A percentile compares a stretch with the other conserved stretches of the same genome.
Evolutionary conservation across 1,139 yeast genomes (phyloP).

Genomic region (Saccharomycopsis phalli): DNA sequence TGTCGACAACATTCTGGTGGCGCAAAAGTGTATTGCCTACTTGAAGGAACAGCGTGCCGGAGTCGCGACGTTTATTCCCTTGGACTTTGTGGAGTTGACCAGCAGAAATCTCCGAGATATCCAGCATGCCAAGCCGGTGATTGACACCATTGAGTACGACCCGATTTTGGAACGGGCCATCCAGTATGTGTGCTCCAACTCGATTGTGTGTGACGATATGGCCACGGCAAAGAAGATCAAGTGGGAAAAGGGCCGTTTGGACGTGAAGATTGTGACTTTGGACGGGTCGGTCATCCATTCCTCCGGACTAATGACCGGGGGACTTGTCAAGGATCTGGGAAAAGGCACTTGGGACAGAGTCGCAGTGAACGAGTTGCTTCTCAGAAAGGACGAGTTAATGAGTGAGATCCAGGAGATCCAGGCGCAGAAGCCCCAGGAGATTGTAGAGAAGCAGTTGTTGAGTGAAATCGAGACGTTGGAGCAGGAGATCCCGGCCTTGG

Average conservation of each 20-base stretch:
- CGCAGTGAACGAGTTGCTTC: conserved; percentile 50
- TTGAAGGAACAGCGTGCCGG: conserved; percentile 84
- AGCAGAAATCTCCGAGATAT: conserved; percentile 48
- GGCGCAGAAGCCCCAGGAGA: conserved; percentile 43
- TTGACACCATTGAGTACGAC: conserved; percentile 66
- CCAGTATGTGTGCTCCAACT: conserved; percentile 69
- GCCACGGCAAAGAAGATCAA: conserved; percentile 62
- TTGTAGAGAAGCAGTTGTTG: conserved; percentile 47
- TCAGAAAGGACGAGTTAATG: conserved; percentile 52
- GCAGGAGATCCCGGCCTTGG: conserved; percentile 42
- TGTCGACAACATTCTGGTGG: conserved; percentile 69
- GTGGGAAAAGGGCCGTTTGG: conserved; percentile 55
- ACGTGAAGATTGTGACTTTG: conserved; percentile 65
- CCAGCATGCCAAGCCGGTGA: conserved; percentile 48
- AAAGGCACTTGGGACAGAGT: conserved; percentile 59
- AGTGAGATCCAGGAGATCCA: conserved; percentile 45
- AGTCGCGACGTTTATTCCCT: conserved; percentile 78
- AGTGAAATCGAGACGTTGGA: conserved; percentile 51
- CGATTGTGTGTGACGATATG: conserved; percentile 71
- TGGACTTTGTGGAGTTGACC: conserved; percentile 64
- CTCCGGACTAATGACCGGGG: conserved; percentile 93
- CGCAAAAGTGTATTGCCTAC: conserved; percentile 74
- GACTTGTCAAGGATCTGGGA: conserved; percentile 36
- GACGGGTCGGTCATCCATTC: conserved; percentile 82
- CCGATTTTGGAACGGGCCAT: conserved; percentile 67